Evolutionary conservation across 1,284 basidiomycete genomes (phyloP), one percentile per base, ranked within the genome.

Genomic region (Anthracocystis panici-leucophaei): DNA sequence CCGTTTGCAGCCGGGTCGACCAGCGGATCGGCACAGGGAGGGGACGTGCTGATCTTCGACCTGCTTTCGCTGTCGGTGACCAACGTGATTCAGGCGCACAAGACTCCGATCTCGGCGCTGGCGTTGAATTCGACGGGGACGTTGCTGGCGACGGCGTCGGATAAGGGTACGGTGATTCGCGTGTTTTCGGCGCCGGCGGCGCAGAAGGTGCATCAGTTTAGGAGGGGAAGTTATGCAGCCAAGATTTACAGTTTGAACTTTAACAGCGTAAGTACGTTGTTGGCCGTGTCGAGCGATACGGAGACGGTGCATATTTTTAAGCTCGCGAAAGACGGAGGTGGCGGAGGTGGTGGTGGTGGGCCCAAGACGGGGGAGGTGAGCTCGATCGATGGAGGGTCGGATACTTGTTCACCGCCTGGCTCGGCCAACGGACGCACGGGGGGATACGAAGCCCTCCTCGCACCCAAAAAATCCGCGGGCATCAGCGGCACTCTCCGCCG

Each of bases 301-400:
- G 95, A 95, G 77, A 99, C 96, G 9, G 95, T 99, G 38, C 97
- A 99, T 86, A 92, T 99, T 55, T 99, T 97, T 88, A 94, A 93
- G 84, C 88, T 99, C 5, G 89, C 75, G 66, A 57, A 57, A 11
- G 38, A 40, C n/a, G 27, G 4, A 11, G 31, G 40, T n/a, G n/a
- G n/a, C n/a, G n/a, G n/a, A n/a, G n/a, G n/a, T n/a, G n/a, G n/a
- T n/a, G n/a, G n/a, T n/a, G n/a, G n/a, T n/a, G n/a, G n/a, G n/a
- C 23, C n/a, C 5, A 51, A 56, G 11, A 48, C 40, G 4, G 23
- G 35, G 0, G 31, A 33, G 16, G 48, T 40, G n/a, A 59, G 40
- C 27, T 29, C 46, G 12, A 65, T 77, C 27, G 65, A 67, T 35
- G 64, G 40, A 5, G 48, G 14, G 0, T 69, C 65, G 31, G 65